These are phyloP conservation scores for Sequoia sempervirens DNA, from an alignment of 75 land plant species.

Conservation along the genomic window DNA sequence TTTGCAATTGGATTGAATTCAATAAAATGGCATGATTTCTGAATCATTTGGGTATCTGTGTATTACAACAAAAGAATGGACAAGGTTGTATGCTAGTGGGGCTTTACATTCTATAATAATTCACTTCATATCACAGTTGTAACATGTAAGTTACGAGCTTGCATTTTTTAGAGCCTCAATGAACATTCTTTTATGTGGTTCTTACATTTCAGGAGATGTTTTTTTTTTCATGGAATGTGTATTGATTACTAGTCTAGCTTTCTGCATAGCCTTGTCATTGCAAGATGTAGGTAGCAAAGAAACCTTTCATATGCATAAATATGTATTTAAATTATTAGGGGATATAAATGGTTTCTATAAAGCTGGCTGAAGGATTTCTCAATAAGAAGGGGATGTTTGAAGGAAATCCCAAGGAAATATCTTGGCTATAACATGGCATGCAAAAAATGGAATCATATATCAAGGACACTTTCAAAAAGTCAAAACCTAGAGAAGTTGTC, in stretches of 20 bases:
- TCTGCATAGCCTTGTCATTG: neutral
- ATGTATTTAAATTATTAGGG: neutral
- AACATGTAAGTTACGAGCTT: neutral
- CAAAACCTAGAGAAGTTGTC: neutral
- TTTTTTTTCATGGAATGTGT: neutral
- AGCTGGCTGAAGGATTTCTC: too few relatives aligned
- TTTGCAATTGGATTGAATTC: neutral
- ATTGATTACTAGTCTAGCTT: neutral
- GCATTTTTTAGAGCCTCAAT: neutral
- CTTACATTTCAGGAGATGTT: neutral
- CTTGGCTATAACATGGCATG: neutral
- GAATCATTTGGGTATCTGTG: neutral
- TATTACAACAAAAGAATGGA: constrained; percentile 89
- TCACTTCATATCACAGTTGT: neutral
- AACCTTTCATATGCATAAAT: neutral
- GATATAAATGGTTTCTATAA: neutral
- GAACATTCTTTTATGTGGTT: neutral
- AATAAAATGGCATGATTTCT: neutral
- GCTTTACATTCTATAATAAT: constrained; percentile 31
- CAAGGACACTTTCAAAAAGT: neutral
- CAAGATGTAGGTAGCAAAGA: neutral
- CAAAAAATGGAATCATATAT: neutral
- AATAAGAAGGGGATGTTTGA: too few relatives aligned
- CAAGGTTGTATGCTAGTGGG: constrained; percentile 81
- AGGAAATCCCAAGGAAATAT: too few relatives aligned